Evolutionary conservation across 805 yeast species (phyloP).

Genomic region (Starmerella sp.): DNA sequence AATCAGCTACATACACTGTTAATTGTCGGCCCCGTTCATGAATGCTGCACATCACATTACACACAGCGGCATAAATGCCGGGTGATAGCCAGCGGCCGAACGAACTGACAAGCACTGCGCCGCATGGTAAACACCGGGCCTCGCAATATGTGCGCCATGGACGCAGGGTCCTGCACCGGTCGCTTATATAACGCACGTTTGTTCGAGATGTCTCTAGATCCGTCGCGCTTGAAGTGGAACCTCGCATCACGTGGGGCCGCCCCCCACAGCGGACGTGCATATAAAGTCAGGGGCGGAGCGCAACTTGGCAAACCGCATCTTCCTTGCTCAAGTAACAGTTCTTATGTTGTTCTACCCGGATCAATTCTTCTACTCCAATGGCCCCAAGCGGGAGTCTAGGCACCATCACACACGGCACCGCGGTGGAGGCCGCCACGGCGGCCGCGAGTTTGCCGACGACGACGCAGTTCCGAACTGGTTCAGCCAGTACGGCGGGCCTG

Average conservation of each 20-base stretch:
- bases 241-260: not conserved
- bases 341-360: slow-evolving; percentile 16
- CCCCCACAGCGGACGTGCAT: not conserved
- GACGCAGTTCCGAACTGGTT: not conserved
- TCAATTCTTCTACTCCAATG: slow-evolving; percentile 7
- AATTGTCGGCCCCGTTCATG: too few relatives aligned
- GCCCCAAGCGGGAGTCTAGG: not conserved
- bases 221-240: not conserved
- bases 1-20: too few relatives aligned
- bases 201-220: not conserved
- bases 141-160: not conserved
- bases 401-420: not conserved
- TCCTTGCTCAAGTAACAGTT: not conserved
- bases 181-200: not conserved
- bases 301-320: not conserved
- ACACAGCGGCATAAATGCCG: too few relatives aligned
- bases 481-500: not conserved
- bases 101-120: too few relatives aligned
- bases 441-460: not conserved
- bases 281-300: not conserved
- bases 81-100: too few relatives aligned
- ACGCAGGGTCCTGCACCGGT: not conserved
- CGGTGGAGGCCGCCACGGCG: not conserved
- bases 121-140: too few relatives aligned
- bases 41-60: too few relatives aligned